Percentiles rank a stretch among this genome's conserved stretches.
Conservation (phyloP, 192 early-diverging fungal genomes). For the Dissophora globulifera region DNA sequence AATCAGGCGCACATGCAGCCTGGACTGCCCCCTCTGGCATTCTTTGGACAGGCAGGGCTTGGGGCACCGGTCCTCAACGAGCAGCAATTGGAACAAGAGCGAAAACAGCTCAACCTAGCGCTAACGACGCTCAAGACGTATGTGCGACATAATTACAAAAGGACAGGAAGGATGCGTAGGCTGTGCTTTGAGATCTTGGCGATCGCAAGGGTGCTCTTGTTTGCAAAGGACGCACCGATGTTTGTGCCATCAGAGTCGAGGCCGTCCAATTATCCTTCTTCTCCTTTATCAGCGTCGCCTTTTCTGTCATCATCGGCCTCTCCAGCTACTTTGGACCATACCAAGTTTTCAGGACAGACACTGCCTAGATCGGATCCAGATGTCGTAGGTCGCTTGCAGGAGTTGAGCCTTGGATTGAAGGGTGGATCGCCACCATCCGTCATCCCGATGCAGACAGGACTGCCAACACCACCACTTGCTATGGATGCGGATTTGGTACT, state of each 20-base stretch:
- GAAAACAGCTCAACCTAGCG: slow-evolving; percentile 3
- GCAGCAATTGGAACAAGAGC: slow-evolving; percentile 19
- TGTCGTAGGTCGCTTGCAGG: no score
- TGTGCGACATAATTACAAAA: slow-evolving; percentile 37
- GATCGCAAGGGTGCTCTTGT: slow-evolving; percentile 24
- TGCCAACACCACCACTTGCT: slow-evolving; percentile 25
- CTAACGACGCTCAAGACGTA: slow-evolving; percentile 26
- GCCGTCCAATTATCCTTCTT: no score
- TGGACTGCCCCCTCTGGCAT: no score
- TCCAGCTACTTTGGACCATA: no score
- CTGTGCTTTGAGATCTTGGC: slow-evolving; percentile 40
- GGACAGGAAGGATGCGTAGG: slow-evolving; percentile 16
- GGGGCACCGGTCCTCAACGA: neutral
- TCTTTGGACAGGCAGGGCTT: neutral
- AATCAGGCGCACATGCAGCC: neutral
- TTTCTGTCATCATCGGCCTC: neutral
- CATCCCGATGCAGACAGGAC: slow-evolving; percentile 19
- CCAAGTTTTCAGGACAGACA: no score
- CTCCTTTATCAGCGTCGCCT: neutral
- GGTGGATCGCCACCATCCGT: neutral
- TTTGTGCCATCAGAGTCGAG: neutral
- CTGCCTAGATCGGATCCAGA: no score
- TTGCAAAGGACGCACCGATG: slow-evolving; percentile 29
- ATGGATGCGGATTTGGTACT: neutral
- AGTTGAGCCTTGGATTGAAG: neutral